These are phyloP conservation scores for Chamaecrista fasciculata DNA, from an alignment of 306 rosid species.

Conservation along the genomic window DNA sequence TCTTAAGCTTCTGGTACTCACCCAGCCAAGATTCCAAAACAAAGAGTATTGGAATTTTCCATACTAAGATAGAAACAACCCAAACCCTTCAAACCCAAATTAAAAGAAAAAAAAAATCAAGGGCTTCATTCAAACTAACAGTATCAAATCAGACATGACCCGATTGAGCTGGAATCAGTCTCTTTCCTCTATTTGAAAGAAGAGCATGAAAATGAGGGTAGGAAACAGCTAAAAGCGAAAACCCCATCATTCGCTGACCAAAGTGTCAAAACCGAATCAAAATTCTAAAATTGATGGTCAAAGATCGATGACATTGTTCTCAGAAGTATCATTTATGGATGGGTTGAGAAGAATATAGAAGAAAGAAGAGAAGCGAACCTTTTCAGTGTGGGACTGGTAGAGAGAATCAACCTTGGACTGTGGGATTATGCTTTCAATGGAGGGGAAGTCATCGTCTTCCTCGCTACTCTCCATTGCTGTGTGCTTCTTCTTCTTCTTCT, in stretches of 20 bases:
- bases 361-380: conserved; percentile 47
- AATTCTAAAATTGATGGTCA: background rate
- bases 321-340: background rate
- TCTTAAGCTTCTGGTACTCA: background rate
- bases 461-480: conserved; percentile 87
- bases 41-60: background rate
- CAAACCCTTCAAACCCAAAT: background rate
- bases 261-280: background rate
- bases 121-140: background rate
- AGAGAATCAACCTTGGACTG: conserved; percentile 88
- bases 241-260: background rate
- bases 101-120: background rate
- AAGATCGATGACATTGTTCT: background rate
- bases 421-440: conserved; percentile 81
- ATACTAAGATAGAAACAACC: background rate
- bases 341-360: too few relatives aligned
- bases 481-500: background rate
- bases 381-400: conserved; percentile 87
- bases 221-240: background rate
- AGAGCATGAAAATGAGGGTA: background rate
- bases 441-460: conserved; percentile 95
- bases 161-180: background rate
- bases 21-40: background rate
- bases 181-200: background rate
- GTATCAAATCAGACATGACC: background rate